Percentiles rank a stretch among this genome's conserved stretches.
Conservation (phyloP, 352 stramenopile species). For the Phytophthora palmivora region DNA sequence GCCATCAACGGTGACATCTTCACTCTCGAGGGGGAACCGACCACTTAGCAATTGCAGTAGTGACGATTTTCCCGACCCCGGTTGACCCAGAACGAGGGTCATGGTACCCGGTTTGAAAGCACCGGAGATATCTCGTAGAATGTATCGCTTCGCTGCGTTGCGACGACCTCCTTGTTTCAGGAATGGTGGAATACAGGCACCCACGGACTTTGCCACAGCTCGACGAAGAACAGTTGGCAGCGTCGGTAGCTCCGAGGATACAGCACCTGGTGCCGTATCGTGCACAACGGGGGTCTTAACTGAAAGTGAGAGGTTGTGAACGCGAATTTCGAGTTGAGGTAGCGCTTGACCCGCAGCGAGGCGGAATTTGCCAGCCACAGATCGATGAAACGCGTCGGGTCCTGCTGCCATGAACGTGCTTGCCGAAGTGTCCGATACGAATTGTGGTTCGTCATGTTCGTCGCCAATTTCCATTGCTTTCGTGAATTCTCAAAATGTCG, state of each 20-base stretch:
- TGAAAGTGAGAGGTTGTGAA: slow-evolving; percentile 42
- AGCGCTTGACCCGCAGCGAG: slow-evolving; percentile 37
- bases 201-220: slow-evolving; percentile 14
- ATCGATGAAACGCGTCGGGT: slow-evolving; percentile 41
- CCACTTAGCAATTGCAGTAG: slow-evolving; percentile 50
- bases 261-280: slow-evolving; percentile 5
- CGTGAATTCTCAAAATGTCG: background rate
- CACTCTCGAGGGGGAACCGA: slow-evolving; percentile 39
- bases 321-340: slow-evolving; percentile 51
- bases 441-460: background rate
- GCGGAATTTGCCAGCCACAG: slow-evolving; percentile 38
- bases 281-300: slow-evolving; percentile 19
- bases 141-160: slow-evolving; percentile 29
- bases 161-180: slow-evolving; percentile 3
- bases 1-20: slow-evolving; percentile 31
- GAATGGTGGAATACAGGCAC: slow-evolving; percentile 7
- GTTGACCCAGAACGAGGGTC: slow-evolving; percentile 53
- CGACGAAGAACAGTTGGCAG: slow-evolving; percentile 32
- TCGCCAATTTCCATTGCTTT: slow-evolving; percentile 19
- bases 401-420: slow-evolving; percentile 37
- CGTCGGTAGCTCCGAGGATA: slow-evolving; percentile 40
- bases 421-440: slow-evolving; percentile 17
- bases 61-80: slow-evolving; percentile 57
- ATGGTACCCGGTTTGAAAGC: slow-evolving; percentile 55
- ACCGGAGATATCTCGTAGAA: slow-evolving; percentile 45